phyloP scores from a whole-genome alignment of 306 rosid genomes.

The Gleditsia sinensis region DNA sequence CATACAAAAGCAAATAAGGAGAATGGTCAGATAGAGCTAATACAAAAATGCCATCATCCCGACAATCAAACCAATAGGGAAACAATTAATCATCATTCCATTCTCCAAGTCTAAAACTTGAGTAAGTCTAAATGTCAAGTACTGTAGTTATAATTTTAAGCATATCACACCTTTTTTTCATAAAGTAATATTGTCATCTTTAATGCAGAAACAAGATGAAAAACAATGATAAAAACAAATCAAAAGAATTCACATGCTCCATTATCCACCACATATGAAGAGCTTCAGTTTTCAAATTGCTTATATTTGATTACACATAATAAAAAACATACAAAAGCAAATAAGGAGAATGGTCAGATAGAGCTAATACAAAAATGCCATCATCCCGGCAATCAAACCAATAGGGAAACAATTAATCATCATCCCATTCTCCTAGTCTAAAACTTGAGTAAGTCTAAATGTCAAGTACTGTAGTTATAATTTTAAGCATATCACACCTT shows the following conservation, averaged over 20 bases:
- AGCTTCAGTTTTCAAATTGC: neutral
- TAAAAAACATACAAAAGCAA: neutral
- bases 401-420: conserved; percentile 34
- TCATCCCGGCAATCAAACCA: conserved; percentile 44
- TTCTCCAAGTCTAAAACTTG: neutral
- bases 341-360: conserved; percentile 39
- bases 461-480: no score
- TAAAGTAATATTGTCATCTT: no score
- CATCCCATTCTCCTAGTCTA: conserved; percentile 14
- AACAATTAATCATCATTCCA: conserved; percentile 45
- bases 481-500: neutral
- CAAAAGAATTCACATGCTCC: no score
- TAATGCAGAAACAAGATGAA: neutral
- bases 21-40: conserved; percentile 55
- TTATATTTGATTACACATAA: neutral
- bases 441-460: no score
- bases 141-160: no score
- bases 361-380: conserved; percentile 43
- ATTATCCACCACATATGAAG: neutral
- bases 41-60: conserved; percentile 40
- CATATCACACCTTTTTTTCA: neutral
- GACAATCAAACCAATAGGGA: conserved; percentile 50
- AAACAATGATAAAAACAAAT: no score
- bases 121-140: neutral
- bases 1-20: neutral